Percentiles rank a stretch among this genome's conserved stretches.
Conservation (phyloP, 805 yeast species). For the Yueomyces sinensis region DNA sequence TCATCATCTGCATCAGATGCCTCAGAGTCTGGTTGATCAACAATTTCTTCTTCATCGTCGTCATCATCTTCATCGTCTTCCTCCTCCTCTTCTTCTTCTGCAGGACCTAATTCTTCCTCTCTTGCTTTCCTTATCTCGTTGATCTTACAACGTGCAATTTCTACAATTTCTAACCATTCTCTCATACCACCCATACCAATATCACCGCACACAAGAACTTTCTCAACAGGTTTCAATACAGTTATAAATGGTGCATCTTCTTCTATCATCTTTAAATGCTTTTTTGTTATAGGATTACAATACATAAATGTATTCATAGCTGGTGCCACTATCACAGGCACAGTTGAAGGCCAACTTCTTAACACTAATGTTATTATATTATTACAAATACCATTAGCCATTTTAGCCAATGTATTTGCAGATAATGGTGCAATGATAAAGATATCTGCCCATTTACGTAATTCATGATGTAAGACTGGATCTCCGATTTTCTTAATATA, state of each 20-base stretch:
- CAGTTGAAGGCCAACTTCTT: conserved; percentile 65
- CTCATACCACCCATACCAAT: conserved; percentile 91
- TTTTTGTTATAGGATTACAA: conserved; percentile 64
- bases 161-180: conserved; percentile 76
- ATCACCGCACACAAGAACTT: conserved; percentile 69
- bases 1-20: conserved; percentile 31
- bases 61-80: conserved; percentile 33
- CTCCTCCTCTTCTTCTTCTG: conserved; percentile 29
- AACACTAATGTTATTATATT: conserved; percentile 61
- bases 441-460: conserved; percentile 77
- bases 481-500: conserved; percentile 43
- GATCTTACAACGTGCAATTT: conserved; percentile 32
- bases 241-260: conserved; percentile 70
- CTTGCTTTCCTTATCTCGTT: conserved; percentile 11
- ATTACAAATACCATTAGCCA: conserved; percentile 66
- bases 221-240: conserved; percentile 67
- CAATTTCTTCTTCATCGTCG: conserved; percentile 25
- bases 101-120: conserved; percentile 25
- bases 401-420: conserved; percentile 67
- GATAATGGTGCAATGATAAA: conserved; percentile 65
- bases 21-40: conserved; percentile 28
- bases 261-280: conserved; percentile 45
- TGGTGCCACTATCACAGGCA: conserved; percentile 66
- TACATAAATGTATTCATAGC: conserved; percentile 83
- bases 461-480: conserved; percentile 65